These are phyloP conservation scores for Talaromyces sp. DNA, from an alignment of 2,329 filamentous ascomycete genomes.

Conservation along the genomic window DNA sequence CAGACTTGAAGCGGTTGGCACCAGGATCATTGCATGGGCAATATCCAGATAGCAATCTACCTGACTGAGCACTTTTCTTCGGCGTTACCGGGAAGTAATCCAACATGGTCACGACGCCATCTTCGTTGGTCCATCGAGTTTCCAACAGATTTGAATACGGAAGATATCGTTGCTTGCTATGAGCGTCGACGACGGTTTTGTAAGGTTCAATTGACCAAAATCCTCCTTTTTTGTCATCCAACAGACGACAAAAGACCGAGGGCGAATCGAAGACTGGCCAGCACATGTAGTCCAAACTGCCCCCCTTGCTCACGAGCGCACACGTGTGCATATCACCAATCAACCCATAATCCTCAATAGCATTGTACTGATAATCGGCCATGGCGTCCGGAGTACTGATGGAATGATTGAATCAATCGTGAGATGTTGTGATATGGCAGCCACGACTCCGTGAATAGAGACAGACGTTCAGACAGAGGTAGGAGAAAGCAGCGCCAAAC, in stretches of 20 bases:
- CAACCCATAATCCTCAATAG: slow-evolving; percentile 76
- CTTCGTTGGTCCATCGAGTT: slow-evolving; percentile 75
- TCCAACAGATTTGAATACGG: slow-evolving; percentile 75
- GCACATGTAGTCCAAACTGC: slow-evolving; percentile 76
- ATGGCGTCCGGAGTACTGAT: slow-evolving; percentile 10
- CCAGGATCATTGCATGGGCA: slow-evolving; percentile 40
- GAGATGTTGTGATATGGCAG: no score
- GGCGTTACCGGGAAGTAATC: slow-evolving; percentile 77
- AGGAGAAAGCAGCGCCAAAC: background rate
- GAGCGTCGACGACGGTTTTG: slow-evolving; percentile 51
- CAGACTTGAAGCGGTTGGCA: slow-evolving; percentile 54
- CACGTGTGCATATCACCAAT: slow-evolving; percentile 81
- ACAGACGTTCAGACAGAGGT: background rate
- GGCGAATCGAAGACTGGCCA: slow-evolving; percentile 82
- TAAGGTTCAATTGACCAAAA: slow-evolving; percentile 67
- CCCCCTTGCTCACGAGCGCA: slow-evolving; percentile 73
- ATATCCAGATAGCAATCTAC: slow-evolving; percentile 35
- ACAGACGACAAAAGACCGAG: slow-evolving; percentile 71
- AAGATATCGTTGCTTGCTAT: slow-evolving; percentile 77
- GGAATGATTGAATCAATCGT: background rate
- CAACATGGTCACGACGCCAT: slow-evolving; percentile 71
- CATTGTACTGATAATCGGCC: slow-evolving; percentile 26
- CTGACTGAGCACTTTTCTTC: slow-evolving; percentile 50
- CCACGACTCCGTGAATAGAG: background rate
- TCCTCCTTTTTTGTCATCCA: slow-evolving; percentile 75